Evolutionary conservation across 495 filamentous ascomycete genomes (phyloP).

Genomic region (Polyplosphaeria fusca): DNA sequence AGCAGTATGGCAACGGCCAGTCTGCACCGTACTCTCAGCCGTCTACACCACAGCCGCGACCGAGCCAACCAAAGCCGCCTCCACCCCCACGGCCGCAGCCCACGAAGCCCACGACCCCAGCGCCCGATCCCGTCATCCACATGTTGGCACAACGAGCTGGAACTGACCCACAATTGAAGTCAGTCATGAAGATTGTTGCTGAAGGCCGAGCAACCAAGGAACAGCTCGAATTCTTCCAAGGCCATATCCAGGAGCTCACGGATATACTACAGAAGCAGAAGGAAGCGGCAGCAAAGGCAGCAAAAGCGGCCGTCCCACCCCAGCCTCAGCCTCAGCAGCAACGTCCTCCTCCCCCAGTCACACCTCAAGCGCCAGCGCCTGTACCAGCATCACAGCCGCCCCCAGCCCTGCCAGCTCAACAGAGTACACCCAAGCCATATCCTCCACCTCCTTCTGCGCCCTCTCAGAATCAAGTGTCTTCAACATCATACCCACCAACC

Average conservation of each 20-base stretch:
- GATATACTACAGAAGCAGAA: conserved; percentile 51
- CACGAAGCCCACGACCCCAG: conserved; percentile 22
- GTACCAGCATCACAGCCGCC: background rate
- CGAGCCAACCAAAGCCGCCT: conserved; percentile 14
- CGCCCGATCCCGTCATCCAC: conserved; percentile 89
- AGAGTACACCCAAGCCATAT: conserved; percentile 12
- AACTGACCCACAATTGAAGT: conserved; percentile 81
- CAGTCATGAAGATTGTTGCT: conserved; percentile 94
- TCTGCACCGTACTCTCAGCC: conserved; percentile 8
- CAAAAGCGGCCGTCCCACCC: conserved; percentile 15
- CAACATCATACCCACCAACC: conserved; percentile 10
- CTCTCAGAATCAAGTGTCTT: background rate
- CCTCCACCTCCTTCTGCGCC: conserved; percentile 4
- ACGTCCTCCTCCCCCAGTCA: conserved; percentile 4
- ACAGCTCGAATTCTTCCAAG: conserved; percentile 84
- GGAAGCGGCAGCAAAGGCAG: conserved; percentile 18
- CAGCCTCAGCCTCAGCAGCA: background rate
- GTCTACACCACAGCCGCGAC: conserved; percentile 21
- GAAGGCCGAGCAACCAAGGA: conserved; percentile 74
- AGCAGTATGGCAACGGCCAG: conserved; percentile 13
- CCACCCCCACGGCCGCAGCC: conserved; percentile 39
- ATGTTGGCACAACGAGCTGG: conserved; percentile 85
- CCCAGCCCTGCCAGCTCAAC: no score
- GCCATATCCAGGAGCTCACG: conserved; percentile 87
- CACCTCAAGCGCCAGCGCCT: conserved; percentile 5